Evolutionary conservation across 176 grass and related monocot species (phyloP), one percentile per base, ranked within the genome.

Genomic region (Carex scoparia): DNA sequence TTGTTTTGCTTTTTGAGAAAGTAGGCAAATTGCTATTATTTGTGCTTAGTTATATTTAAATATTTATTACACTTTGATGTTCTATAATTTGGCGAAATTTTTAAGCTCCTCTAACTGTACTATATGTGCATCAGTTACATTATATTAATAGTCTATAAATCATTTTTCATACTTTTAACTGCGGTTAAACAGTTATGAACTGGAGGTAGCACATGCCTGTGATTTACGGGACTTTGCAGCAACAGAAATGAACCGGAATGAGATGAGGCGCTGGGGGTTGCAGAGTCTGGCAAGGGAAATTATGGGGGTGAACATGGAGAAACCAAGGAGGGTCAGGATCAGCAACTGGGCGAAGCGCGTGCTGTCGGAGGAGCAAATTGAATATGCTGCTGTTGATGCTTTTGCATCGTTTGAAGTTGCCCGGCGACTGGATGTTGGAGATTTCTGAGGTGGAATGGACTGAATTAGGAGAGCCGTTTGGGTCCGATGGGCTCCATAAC

Each of bases 201-300:
- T 96, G 71, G 1, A 2, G 1, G 81, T 91, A 35, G 38, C 3
- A 49, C 79, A 61, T 84, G 28, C 57, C n/a, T 44, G 35, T 32
- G 94, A 97, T 62, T 87, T 96, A 11, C 42, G 85, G 10, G 1
- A 4, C 11, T 48, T 87, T 69, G 87, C 90, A 6, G 81, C 84
- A 32, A 0, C 27, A n/a, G 11, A 1, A 51, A 19, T 84, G 0
- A 65, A 38, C 48, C 53, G 31, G 80, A 46, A 53, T 44, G 79
- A 27, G 0, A 57, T 88, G 56, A 18, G 5, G 19, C 10, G 19
- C 38, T 9, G 33, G 7, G 80, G 84, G 44, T 85, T 91, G 31
- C 40, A 51, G 79, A 28, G 31, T 10, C 55, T 91, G 7, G 79
- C 42, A 55, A 28, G 62, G 70, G 38, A 79, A 79, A 30, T 91